A percentile compares a stretch with the other conserved stretches of the same genome.
Conservation (phyloP, 1,284 basidiomycete species). For the Ganoderma resinaceum region DNA sequence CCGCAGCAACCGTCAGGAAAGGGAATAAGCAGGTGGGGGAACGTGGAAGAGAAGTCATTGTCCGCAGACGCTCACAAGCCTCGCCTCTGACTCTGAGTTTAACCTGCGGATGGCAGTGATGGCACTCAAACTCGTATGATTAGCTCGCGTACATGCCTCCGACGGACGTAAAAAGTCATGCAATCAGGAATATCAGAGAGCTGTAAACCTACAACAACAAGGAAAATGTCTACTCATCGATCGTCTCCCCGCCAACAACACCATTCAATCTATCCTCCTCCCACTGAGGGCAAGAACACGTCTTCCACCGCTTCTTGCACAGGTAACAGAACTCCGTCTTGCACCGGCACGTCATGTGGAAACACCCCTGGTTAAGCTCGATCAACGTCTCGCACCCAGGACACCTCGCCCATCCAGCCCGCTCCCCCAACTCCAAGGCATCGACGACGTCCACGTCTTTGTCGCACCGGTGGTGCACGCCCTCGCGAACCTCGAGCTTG, state of each 20-base stretch:
- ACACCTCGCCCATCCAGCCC: slow-evolving; percentile 51
- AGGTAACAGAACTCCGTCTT: slow-evolving; percentile 48
- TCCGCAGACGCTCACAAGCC: background rate
- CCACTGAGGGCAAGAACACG: slow-evolving; percentile 59
- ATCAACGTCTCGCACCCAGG: slow-evolving; percentile 49
- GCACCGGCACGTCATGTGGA: slow-evolving; percentile 47
- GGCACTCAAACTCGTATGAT: background rate
- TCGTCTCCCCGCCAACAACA: background rate
- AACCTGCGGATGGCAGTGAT: background rate
- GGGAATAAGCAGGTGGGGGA: background rate
- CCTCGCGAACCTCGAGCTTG: slow-evolving; percentile 25
- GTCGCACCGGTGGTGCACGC: slow-evolving; percentile 30
- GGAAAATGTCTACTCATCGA: background rate
- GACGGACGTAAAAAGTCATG: background rate
- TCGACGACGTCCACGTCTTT: slow-evolving; percentile 28
- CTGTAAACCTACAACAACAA: background rate
- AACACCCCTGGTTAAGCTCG: slow-evolving; percentile 44
- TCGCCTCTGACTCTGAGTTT: background rate
- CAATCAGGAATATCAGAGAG: background rate
- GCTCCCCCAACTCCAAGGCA: slow-evolving; percentile 42
- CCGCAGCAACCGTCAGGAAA: background rate
- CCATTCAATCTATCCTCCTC: slow-evolving; percentile 45
- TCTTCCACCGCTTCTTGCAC: slow-evolving; percentile 59
- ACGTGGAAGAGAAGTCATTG: background rate
- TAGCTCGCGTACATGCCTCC: background rate